Evolutionary conservation across 306 rosid genomes (phyloP).

Genomic region (Abrus pulchellus): DNA sequence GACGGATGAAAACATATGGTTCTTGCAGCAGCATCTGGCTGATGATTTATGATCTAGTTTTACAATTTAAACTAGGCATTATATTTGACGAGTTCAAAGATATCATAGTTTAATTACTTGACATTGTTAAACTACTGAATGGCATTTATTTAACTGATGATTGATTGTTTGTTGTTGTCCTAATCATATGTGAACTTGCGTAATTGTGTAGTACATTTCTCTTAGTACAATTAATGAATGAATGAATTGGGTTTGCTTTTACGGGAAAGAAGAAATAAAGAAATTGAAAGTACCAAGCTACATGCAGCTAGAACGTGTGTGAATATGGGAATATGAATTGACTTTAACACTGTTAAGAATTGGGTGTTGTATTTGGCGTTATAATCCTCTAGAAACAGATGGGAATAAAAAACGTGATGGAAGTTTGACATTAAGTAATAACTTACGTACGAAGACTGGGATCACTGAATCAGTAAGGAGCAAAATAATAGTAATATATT

Average conservation of each 20-base stretch:
- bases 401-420: conserved; percentile 33
- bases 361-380: conserved; percentile 7
- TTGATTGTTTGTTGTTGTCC: conserved; percentile 35
- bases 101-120: background rate
- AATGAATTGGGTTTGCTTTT: conserved; percentile 6
- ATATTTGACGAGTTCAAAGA: conserved; percentile 22
- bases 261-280: background rate
- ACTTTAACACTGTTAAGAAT: background rate
- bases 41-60: conserved; percentile 34
- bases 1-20: conserved; percentile 78
- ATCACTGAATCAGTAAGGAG: background rate
- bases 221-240: background rate
- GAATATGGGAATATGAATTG: background rate
- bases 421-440: conserved; percentile 14
- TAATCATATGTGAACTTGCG: background rate
- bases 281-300: conserved; percentile 16
- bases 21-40: conserved; percentile 63
- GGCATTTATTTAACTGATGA: background rate
- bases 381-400: conserved; percentile 39
- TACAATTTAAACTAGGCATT: conserved; percentile 13
- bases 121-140: background rate
- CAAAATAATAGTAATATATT: background rate
- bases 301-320: background rate
- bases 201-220: background rate
- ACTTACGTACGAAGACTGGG: conserved; percentile 17